A percentile compares a stretch with the other conserved stretches of the same genome.
phyloP scores from a whole-genome alignment of 345 rosid species.

The Eucalyptus tenuipes region DNA sequence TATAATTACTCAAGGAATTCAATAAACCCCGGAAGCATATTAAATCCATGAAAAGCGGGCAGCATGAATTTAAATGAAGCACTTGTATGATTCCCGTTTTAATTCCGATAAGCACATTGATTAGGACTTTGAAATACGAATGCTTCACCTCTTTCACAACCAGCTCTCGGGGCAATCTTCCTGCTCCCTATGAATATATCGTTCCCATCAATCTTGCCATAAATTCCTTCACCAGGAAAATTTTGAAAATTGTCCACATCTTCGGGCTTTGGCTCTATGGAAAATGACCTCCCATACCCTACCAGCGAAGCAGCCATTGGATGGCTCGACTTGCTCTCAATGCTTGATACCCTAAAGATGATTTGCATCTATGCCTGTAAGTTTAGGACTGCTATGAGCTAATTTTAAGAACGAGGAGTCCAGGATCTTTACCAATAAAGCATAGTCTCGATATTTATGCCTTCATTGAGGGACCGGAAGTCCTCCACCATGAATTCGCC shows the following conservation, averaged over 20 bases:
- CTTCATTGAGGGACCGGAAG: constrained; percentile 30
- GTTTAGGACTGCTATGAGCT: neutral
- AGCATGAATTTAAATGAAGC: neutral
- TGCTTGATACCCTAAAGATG: constrained; percentile 70
- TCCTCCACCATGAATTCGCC: constrained; percentile 79
- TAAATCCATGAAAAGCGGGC: neutral
- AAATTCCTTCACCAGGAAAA: constrained; percentile 85
- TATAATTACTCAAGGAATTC: neutral
- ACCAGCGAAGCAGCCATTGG: constrained; percentile 82
- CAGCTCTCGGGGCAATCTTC: constrained; percentile 57
- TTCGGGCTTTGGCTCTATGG: constrained; percentile 66
- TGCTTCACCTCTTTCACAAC: constrained; percentile 39
- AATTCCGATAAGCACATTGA: neutral
- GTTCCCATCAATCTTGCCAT: constrained; percentile 61
- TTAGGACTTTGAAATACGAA: neutral
- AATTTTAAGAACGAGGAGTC: neutral
- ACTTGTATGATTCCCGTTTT: neutral
- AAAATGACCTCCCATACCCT: constrained; percentile 41
- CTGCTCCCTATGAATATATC: constrained; percentile 60
- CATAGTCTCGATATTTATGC: constrained; percentile 27
- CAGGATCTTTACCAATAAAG: constrained; percentile 45
- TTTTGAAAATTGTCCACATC: constrained; percentile 50
- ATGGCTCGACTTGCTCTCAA: constrained; percentile 87
- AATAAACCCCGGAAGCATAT: neutral
- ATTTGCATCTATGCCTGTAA: neutral